These are phyloP conservation scores for Fusarium sp. DNA, from an alignment of 2,329 filamentous ascomycete genomes.

Conservation along the genomic window DNA sequence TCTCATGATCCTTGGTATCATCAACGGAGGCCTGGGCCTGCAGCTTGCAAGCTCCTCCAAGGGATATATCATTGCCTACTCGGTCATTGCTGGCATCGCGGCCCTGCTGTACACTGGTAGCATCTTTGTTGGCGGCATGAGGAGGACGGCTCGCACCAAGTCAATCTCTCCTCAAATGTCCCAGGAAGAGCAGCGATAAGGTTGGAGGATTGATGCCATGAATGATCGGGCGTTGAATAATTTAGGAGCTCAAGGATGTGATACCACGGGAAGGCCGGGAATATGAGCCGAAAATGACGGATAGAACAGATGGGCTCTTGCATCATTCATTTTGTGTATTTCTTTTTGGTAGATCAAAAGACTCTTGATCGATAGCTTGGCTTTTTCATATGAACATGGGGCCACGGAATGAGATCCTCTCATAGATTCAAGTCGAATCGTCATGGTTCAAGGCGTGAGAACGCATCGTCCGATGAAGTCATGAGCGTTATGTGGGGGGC, in stretches of 20 bases:
- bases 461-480: background rate
- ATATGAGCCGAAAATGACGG: background rate
- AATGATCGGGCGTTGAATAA: conserved; percentile 12
- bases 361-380: background rate
- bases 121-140: conserved; percentile 27
- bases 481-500: background rate
- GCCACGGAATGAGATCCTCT: background rate
- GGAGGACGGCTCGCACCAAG: conserved; percentile 26
- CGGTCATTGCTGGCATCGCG: conserved; percentile 65
- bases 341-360: background rate
- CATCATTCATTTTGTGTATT: background rate
- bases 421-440: background rate
- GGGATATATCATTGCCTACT: conserved; percentile 64
- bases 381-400: background rate
- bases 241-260: conserved; percentile 19
- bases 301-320: background rate
- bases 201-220: background rate
- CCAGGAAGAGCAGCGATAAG: conserved; percentile 30
- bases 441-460: background rate
- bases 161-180: conserved; percentile 43
- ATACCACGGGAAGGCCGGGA: conserved; percentile 28
- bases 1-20: conserved; percentile 68
- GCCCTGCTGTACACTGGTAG: conserved; percentile 57
- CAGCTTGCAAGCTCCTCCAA: conserved; percentile 57
- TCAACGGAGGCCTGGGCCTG: conserved; percentile 74